Evolutionary conservation across 2,329 filamentous ascomycete genomes (phyloP).

Genomic region (Talaromyces sp.): DNA sequence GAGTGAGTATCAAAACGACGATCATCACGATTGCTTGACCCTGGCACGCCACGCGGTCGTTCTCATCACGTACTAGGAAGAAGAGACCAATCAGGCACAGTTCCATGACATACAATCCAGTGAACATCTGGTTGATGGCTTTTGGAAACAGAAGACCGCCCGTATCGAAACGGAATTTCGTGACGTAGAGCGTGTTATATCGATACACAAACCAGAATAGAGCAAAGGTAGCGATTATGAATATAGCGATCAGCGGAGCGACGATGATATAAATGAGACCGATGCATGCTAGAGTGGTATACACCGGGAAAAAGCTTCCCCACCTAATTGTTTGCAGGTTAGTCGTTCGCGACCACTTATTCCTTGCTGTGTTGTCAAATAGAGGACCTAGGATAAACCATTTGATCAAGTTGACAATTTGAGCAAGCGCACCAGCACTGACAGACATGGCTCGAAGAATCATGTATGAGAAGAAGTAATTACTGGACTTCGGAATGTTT

Average conservation of each 20-base stretch:
- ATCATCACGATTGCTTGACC: conserved; percentile 85
- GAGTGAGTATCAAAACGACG: conserved; percentile 65
- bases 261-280: conserved; percentile 85
- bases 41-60: conserved; percentile 57
- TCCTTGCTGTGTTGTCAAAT: conserved; percentile 73
- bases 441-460: conserved; percentile 88
- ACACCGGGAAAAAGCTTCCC: conserved; percentile 93
- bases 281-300: conserved; percentile 95
- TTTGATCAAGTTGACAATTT: conserved; percentile 71
- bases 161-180: conserved; percentile 82
- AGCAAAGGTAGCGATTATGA: conserved; percentile 87
- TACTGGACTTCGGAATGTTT: conserved; percentile 80
- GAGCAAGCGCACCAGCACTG: conserved; percentile 82
- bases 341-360: conserved; percentile 85
- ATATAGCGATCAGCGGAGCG: conserved; percentile 83
- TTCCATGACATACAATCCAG: conserved; percentile 92
- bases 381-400: conserved; percentile 81
- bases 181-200: conserved; percentile 97
- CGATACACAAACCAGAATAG: conserved; percentile 92
- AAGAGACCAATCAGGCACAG: conserved; percentile 85
- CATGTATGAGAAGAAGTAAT: conserved; percentile 99
- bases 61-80: conserved; percentile 65
- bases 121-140: conserved; percentile 93
- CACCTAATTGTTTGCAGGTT: conserved; percentile 74
- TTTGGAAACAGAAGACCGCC: conserved; percentile 87